Evolutionary conservation across 768 basidiomycete genomes (phyloP).

Genomic region (Russula emetica): DNA sequence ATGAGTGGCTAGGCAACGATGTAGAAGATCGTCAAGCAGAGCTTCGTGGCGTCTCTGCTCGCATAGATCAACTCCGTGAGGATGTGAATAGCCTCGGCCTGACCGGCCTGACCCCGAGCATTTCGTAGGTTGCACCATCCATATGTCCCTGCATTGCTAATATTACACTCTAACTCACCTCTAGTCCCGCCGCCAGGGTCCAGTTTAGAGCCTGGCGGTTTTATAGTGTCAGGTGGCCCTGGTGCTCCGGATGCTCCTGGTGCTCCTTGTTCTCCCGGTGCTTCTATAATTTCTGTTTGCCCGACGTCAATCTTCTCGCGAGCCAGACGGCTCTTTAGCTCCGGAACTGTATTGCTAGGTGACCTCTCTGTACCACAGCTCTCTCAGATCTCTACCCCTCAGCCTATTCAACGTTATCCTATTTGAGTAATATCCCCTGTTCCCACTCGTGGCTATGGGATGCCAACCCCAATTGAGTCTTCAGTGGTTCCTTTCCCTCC

Average conservation of each 20-base stretch:
- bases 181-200: conserved; percentile 6
- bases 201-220: conserved; percentile 9
- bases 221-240: conserved; percentile 7
- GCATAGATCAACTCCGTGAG: conserved; percentile 48
- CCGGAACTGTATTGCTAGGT: not conserved
- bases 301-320: not conserved
- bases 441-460: not conserved
- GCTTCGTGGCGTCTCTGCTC: conserved; percentile 57
- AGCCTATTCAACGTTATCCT: not conserved
- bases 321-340: too few relatives aligned
- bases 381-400: conserved; percentile 4
- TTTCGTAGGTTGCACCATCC: not conserved
- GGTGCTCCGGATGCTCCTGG: not conserved
- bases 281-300: not conserved
- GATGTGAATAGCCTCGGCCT: conserved; percentile 42
- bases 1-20: conserved; percentile 76
- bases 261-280: not conserved
- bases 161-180: not conserved
- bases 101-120: conserved; percentile 8
- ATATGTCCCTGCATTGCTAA: not conserved
- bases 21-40: conserved; percentile 76
- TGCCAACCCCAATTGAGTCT: conserved; percentile 13
- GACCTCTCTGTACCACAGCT: not conserved
- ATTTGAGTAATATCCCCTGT: not conserved
- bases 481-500: conserved; percentile 25